Base-by-base conservation (phyloP, 2,329 filamentous ascomycete genomes). In the Pseudocercospora vitis region DNA sequence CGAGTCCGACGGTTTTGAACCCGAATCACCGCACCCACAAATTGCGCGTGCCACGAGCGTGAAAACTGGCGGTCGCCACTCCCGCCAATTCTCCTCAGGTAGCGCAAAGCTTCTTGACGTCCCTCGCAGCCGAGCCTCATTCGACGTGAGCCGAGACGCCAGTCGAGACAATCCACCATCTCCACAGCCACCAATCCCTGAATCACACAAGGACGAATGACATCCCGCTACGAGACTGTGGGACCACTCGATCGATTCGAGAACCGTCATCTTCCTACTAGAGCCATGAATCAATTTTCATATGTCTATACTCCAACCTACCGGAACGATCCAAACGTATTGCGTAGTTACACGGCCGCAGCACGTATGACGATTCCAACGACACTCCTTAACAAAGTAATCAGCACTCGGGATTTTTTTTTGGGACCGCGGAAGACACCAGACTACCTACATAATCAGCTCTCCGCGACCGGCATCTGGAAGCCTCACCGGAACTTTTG, bases 61-160 rank as follows among this genome's bases (percentile, higher is more conserved):
- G 53, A 82, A 86, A 56, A 76, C 87, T 46, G 81, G 82, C 53
- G 54, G 50, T 40, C 52, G 79, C 7, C 87, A 91, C 63, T 81
- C 77, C 16, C 80, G 86, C 50, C 86, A 86, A 59, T 84, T 91
- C 65, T 91, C 87, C 65, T 86, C 87, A 39, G 88, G 88, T 46
- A 91, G 87, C 65, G 88, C 88, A 8, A 87, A 83, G 70, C 72
- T 92, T 48, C 74, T 94, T 46, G 84, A 91, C 14, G 59, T 62
- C 12, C 53, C 48, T 6, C n/a, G 35, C 8, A 44, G 50, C 35
- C 45, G 55, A 18, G 39, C 44, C 12, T 55, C 52, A 4, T 39
- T 37, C 29, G 53, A 56, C 31, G 32, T 49, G 7, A 52, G 42
- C n/a, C 14, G 42, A 29, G 42, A 45, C 42, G 6, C 29, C 7